Conservation (phyloP, 2,329 filamentous ascomycete genomes). For the Sphaceloma murrayae region DNA sequence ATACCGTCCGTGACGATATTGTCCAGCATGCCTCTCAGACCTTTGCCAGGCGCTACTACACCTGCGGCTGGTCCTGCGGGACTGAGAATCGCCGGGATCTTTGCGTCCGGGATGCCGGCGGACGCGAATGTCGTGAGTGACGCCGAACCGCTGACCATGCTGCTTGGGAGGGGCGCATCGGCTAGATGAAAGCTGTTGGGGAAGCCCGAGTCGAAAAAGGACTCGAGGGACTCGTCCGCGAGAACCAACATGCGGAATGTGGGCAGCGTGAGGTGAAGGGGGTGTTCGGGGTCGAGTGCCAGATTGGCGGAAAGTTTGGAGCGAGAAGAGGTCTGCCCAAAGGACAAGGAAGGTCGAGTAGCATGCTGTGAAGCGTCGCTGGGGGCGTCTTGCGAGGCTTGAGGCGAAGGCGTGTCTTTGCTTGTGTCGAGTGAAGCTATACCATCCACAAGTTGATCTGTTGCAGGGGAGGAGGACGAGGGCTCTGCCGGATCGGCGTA, state of each 20-base stretch:
- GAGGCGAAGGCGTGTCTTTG: constrained; percentile 18
- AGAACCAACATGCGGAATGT: constrained; percentile 98
- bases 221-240: constrained; percentile 87
- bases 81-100: constrained; percentile 21
- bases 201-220: constrained; percentile 96
- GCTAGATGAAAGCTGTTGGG: constrained; percentile 84
- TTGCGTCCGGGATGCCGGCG: constrained; percentile 45
- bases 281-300: constrained; percentile 84
- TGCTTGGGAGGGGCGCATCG: constrained; percentile 46
- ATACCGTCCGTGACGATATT: constrained; percentile 97
- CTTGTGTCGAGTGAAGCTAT: constrained; percentile 24
- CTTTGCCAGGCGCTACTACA: constrained; percentile 57
- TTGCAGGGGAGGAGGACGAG: neutral
- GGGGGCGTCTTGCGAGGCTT: constrained; percentile 18
- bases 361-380: no score
- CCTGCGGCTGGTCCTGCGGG: constrained; percentile 35
- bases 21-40: constrained; percentile 84
- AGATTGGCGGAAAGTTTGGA: constrained; percentile 73
- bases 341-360: constrained; percentile 23
- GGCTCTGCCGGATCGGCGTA: constrained; percentile 73
- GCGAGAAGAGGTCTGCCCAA: constrained; percentile 35
- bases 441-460: constrained; percentile 39
- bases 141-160: constrained; percentile 48
- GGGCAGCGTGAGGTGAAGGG: constrained; percentile 87
- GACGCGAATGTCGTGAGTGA: constrained; percentile 67